A percentile compares a stretch with the other conserved stretches of the same genome.
Conservation (phyloP, 371 early-diverging fungal species). For the Apophysomyces ossiformis region DNA sequence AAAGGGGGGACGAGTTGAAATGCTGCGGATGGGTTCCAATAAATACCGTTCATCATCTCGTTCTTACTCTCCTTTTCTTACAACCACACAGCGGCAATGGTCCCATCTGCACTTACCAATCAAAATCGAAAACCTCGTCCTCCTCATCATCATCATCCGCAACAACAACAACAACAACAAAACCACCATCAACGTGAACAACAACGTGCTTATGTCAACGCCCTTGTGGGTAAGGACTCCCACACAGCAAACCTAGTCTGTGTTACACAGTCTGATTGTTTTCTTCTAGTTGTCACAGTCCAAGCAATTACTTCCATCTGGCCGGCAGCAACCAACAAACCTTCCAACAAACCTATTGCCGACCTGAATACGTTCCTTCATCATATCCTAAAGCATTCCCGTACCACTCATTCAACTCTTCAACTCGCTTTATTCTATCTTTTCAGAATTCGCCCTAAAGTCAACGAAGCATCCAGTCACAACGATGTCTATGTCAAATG, state of each 20-base stretch:
- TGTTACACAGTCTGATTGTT: constrained; percentile 10
- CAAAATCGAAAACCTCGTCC: not conserved
- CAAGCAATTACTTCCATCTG: constrained; percentile 67
- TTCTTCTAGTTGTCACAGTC: constrained; percentile 45
- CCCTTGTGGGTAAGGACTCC: constrained; percentile 45
- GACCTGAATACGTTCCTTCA: constrained; percentile 74
- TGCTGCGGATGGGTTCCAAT: constrained; percentile 17
- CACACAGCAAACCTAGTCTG: constrained; percentile 7
- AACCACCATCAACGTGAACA: constrained; percentile 23
- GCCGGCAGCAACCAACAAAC: constrained; percentile 42
- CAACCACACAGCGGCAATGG: constrained; percentile 30
- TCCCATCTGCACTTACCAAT: constrained; percentile 14
- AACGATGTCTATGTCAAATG: constrained; percentile 54
- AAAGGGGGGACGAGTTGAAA: not conserved
- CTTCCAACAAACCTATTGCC: constrained; percentile 54
- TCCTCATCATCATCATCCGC: constrained; percentile 12
- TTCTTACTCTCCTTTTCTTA: constrained; percentile 22
- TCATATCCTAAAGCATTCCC: constrained; percentile 77
- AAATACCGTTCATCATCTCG: constrained; percentile 30
- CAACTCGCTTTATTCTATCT: constrained; percentile 79
- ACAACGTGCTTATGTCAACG: constrained; percentile 47
- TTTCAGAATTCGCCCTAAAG: constrained; percentile 58
- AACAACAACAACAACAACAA: constrained; percentile 18
- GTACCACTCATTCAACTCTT: constrained; percentile 80
- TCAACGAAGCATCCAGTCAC: constrained; percentile 31